A percentile compares a stretch with the other conserved stretches of the same genome.
phyloP scores from a whole-genome alignment of 208 protist species.

The Perkinsela sp. region DNA sequence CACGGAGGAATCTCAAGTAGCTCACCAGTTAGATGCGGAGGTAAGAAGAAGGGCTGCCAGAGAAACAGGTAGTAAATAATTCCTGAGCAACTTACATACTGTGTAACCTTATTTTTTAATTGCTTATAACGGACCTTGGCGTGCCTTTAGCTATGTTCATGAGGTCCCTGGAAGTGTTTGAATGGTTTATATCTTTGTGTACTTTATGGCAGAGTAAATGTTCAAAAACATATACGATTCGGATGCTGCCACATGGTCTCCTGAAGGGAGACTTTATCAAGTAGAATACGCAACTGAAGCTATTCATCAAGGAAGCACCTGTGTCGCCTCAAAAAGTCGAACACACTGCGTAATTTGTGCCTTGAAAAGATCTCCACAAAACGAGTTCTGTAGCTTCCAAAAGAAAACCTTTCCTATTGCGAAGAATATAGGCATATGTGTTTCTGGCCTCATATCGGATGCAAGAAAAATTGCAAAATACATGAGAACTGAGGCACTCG shows the following conservation, averaged over 20 bases:
- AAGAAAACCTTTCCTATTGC: conserved; percentile 91
- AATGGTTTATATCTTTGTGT: too few species aligned
- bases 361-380: conserved; percentile 63
- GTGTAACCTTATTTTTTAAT: too few species aligned
- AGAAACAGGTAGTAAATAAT: too few species aligned
- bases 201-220: too few species aligned
- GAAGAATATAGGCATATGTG: conserved; percentile 89
- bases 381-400: conserved; percentile 89
- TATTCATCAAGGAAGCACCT: conserved; percentile 91
- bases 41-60: too few species aligned
- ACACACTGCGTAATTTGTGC: conserved; percentile 73
- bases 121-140: too few species aligned
- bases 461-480: conserved; percentile 72
- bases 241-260: conserved; percentile 95
- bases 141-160: too few species aligned
- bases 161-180: too few species aligned
- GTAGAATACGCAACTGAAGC: conserved; percentile 98
- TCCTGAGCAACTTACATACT: too few species aligned
- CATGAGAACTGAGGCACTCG: conserved; percentile 84
- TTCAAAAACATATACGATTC: conserved; percentile 86
- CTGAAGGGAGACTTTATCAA: conserved; percentile 81
- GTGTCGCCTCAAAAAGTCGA: conserved; percentile 81
- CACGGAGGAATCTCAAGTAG: not conserved
- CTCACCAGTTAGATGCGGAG: not conserved
- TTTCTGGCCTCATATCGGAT: conserved; percentile 88